Conservation (phyloP, 441 rosid genomes). For the Daphne laureola region DNA sequence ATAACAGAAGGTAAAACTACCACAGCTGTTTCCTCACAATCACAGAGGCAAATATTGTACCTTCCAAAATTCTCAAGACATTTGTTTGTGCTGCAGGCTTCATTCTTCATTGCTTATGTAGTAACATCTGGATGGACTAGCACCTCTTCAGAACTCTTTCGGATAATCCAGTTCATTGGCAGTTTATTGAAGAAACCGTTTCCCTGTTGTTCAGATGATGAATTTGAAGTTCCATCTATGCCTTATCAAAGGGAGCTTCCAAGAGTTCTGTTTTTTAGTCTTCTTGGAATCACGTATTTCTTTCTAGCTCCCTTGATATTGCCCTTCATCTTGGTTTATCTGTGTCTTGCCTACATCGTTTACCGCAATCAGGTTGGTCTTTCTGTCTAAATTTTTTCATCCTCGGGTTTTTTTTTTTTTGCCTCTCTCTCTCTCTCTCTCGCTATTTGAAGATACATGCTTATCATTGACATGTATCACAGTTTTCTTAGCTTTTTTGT, state of each 20-base stretch:
- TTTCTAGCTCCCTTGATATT: conserved; percentile 89
- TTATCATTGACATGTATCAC: too few species aligned
- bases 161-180: conserved; percentile 59
- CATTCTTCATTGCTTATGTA: conserved; percentile 89
- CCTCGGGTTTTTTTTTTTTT: too few species aligned
- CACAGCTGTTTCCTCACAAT: neutral
- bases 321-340: conserved; percentile 82
- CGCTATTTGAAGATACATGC: neutral
- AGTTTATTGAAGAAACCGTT: conserved; percentile 49
- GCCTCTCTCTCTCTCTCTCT: too few species aligned
- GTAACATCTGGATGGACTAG: conserved; percentile 99
- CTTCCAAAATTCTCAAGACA: conserved; percentile 5
- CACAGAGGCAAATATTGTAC: neutral
- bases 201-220: conserved; percentile 36
- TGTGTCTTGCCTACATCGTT: conserved; percentile 76
- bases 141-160: conserved; percentile 79
- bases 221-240: conserved; percentile 64
- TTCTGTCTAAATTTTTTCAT: neutral
- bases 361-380: conserved; percentile 78
- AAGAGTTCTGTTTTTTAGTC: conserved; percentile 77
- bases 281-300: conserved; percentile 92
- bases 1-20: neutral
- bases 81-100: conserved; percentile 55
- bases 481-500: too few species aligned
- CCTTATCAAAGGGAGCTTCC: conserved; percentile 81